Evolutionary conservation across 2,329 filamentous ascomycete genomes (phyloP).

Genomic region (Penicillium hordei): DNA sequence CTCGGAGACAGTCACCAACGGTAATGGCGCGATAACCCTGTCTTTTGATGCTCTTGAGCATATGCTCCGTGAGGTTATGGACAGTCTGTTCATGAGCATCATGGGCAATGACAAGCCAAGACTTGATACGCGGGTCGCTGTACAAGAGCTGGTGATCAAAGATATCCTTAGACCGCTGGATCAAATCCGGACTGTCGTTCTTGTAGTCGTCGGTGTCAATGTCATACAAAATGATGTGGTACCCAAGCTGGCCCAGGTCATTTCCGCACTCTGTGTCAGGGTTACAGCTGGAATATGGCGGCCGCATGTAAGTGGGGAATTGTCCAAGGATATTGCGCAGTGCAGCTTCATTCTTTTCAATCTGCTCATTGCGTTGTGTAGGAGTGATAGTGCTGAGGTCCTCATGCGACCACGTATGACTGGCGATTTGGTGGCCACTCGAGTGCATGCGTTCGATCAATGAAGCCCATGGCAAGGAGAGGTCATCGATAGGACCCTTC

Average conservation of each 20-base stretch:
- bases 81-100: slow-evolving; percentile 47
- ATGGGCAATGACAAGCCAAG: slow-evolving; percentile 45
- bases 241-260: slow-evolving; percentile 49
- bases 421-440: slow-evolving; percentile 53
- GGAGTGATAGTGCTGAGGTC: slow-evolving; percentile 45
- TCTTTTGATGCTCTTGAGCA: slow-evolving; percentile 34
- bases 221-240: slow-evolving; percentile 51
- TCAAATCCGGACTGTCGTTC: slow-evolving; percentile 38
- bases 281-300: slow-evolving; percentile 49
- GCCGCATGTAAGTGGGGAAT: slow-evolving; percentile 55
- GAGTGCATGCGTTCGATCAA: slow-evolving; percentile 44
- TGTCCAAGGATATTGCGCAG: slow-evolving; percentile 49
- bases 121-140: slow-evolving; percentile 29
- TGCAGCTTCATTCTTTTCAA: slow-evolving; percentile 51
- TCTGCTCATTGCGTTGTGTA: slow-evolving; percentile 41
- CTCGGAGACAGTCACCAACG: slow-evolving; percentile 46
- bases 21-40: slow-evolving; percentile 42
- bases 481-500: slow-evolving; percentile 47
- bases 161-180: slow-evolving; percentile 43
- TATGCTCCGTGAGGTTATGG: slow-evolving; percentile 44
- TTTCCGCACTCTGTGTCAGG: slow-evolving; percentile 39
- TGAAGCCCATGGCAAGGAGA: slow-evolving; percentile 39
- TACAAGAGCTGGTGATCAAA: slow-evolving; percentile 37
- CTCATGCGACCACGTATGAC: slow-evolving; percentile 55
- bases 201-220: slow-evolving; percentile 51